These are phyloP conservation scores for Chiua virens DNA, from an alignment of 768 basidiomycete species.

Conservation along the genomic window DNA sequence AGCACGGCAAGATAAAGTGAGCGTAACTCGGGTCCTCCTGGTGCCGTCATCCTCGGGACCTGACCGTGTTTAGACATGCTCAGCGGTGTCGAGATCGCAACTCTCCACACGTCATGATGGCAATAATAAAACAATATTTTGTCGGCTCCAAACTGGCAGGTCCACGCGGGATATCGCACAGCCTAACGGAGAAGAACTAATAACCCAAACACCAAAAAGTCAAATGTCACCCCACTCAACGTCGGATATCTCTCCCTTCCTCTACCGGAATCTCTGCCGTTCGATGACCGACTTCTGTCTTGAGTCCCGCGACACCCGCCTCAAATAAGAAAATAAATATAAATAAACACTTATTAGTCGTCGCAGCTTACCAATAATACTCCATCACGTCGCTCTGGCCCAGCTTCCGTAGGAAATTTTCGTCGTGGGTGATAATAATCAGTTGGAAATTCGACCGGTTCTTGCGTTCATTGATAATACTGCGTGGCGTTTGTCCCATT, in stretches of 20 bases:
- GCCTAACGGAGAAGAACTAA: slow-evolving; percentile 6
- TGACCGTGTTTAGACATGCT: not conserved
- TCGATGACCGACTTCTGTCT: slow-evolving; percentile 81
- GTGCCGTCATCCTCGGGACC: slow-evolving; percentile 11
- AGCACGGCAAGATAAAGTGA: slow-evolving; percentile 11
- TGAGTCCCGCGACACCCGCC: slow-evolving; percentile 75
- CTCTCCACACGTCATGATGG: slow-evolving; percentile 11
- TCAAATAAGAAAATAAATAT: slow-evolving; percentile 28
- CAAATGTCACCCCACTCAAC: not conserved
- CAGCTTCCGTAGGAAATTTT: slow-evolving; percentile 88
- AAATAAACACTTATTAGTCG: not conserved
- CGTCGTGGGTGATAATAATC: slow-evolving; percentile 96
- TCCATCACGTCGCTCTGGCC: slow-evolving; percentile 93
- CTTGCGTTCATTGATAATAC: slow-evolving; percentile 93
- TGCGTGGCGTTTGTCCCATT: slow-evolving; percentile 29
- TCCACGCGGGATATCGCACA: slow-evolving; percentile 2
- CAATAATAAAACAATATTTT: no score
- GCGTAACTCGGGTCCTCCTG: slow-evolving; percentile 1
- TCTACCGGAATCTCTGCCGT: slow-evolving; percentile 63
- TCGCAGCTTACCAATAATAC: slow-evolving; percentile 71
- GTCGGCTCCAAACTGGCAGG: no score
- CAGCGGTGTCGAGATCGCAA: slow-evolving; percentile 13
- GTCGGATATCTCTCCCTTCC: slow-evolving; percentile 6
- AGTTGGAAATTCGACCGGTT: slow-evolving; percentile 92
- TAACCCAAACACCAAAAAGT: slow-evolving; percentile 11